Evolutionary conservation across 2,329 filamentous ascomycete genomes (phyloP).

Genomic region (Calonectria pauciramosa): DNA sequence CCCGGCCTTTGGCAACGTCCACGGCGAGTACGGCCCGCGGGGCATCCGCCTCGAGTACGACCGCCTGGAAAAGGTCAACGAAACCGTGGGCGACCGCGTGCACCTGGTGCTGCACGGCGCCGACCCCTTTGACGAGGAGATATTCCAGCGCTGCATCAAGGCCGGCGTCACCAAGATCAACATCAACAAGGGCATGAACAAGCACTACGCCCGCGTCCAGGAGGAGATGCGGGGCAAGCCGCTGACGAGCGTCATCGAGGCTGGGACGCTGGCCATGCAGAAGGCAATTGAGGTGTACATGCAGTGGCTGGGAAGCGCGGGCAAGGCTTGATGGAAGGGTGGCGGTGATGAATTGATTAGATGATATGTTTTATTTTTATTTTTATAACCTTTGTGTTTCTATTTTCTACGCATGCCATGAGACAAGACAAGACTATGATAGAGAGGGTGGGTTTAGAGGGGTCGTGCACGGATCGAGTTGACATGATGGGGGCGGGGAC

Average conservation of each 20-base stretch:
- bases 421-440: neutral
- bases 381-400: no score
- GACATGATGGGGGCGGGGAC: neutral
- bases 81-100: conserved; percentile 59
- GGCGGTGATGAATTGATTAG: neutral
- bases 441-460: neutral
- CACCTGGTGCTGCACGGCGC: conserved; percentile 63
- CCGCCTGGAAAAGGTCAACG: conserved; percentile 50
- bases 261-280: conserved; percentile 62
- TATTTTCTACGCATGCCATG: neutral
- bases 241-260: conserved; percentile 62
- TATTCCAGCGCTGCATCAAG: conserved; percentile 60
- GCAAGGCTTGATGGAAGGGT: conserved; percentile 53
- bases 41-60: conserved; percentile 55
- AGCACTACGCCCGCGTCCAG: conserved; percentile 60
- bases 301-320: conserved; percentile 60
- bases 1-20: conserved; percentile 83
- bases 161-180: conserved; percentile 64
- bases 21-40: conserved; percentile 78
- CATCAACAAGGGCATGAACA: conserved; percentile 67
- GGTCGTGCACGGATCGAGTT: neutral
- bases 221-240: conserved; percentile 61
- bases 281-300: conserved; percentile 62
- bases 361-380: neutral
- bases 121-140: conserved; percentile 61